Evolutionary conservation across 2,329 filamentous ascomycete species (phyloP).

Genomic region (Fusarium duplospermum): DNA sequence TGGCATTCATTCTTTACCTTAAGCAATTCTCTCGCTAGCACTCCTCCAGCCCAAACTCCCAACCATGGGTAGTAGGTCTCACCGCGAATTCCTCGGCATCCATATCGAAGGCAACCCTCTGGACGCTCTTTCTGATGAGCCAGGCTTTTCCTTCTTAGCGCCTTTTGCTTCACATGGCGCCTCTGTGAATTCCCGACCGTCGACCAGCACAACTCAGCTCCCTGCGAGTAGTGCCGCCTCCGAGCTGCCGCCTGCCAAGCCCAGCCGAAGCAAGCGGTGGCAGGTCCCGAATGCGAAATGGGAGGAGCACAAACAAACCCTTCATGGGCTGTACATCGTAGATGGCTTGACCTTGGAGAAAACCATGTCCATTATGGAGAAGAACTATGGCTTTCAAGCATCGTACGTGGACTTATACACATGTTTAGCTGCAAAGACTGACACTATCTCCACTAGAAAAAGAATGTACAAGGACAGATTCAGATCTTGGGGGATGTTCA

Average conservation of each 20-base stretch:
- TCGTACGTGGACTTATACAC: no score
- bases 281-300: not conserved
- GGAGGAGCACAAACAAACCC: not conserved
- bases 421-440: no score
- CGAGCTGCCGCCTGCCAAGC: not conserved
- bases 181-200: no score
- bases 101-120: no score
- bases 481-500: not conserved
- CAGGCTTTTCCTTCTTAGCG: no score
- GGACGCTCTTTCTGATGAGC: no score
- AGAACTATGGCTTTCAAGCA: not conserved
- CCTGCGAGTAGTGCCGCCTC: not conserved
- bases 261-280: not conserved
- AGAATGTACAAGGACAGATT: not conserved
- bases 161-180: no score
- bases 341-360: not conserved
- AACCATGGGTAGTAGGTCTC: no score
- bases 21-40: no score
- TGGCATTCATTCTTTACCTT: no score
- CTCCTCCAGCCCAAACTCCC: no score
- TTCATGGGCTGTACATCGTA: not conserved
- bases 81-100: no score
- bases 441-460: not conserved
- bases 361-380: not conserved
- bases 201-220: not conserved